These are phyloP conservation scores for Psidium friedrichsthalianum DNA, from an alignment of 345 rosid genomes.

Conservation along the genomic window DNA sequence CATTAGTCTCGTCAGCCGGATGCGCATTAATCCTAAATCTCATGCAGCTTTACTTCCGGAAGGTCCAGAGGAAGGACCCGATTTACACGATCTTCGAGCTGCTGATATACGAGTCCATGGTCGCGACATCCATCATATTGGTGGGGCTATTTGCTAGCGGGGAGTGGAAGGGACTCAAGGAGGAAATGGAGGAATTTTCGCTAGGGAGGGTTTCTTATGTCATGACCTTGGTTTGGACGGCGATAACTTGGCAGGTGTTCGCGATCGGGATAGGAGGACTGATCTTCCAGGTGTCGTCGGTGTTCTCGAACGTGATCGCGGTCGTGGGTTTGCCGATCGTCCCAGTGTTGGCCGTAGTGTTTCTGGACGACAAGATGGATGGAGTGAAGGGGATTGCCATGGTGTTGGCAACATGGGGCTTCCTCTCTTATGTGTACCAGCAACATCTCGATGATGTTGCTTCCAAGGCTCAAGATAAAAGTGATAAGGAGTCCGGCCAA, in stretches of 20 bases:
- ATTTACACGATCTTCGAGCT: constrained; percentile 25
- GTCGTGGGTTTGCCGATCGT: constrained; percentile 44
- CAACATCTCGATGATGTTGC: constrained; percentile 33
- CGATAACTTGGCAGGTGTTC: constrained; percentile 37
- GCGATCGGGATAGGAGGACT: constrained; percentile 31
- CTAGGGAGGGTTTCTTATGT: constrained; percentile 37
- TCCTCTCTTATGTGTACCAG: constrained; percentile 42
- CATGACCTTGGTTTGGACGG: constrained; percentile 27
- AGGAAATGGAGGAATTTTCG: constrained; percentile 35
- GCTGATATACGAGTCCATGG: constrained; percentile 24
- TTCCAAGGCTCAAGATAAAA: background rate
- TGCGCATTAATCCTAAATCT: constrained; percentile 28
- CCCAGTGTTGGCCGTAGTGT: constrained; percentile 40
- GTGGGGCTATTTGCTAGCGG: constrained; percentile 46
- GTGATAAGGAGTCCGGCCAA: background rate
- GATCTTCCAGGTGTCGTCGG: constrained; percentile 50
- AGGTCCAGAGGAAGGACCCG: constrained; percentile 22
- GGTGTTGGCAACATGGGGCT: constrained; percentile 62
- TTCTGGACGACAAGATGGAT: constrained; percentile 43
- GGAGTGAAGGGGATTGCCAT: constrained; percentile 52
- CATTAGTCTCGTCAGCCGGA: constrained; percentile 31
- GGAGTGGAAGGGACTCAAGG: constrained; percentile 29
- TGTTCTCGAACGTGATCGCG: constrained; percentile 36
- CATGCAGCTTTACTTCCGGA: constrained; percentile 25
- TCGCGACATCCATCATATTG: constrained; percentile 18